Conservation (phyloP, 768 basidiomycete genomes). For the Krasilnikovozyma curviuscula region DNA sequence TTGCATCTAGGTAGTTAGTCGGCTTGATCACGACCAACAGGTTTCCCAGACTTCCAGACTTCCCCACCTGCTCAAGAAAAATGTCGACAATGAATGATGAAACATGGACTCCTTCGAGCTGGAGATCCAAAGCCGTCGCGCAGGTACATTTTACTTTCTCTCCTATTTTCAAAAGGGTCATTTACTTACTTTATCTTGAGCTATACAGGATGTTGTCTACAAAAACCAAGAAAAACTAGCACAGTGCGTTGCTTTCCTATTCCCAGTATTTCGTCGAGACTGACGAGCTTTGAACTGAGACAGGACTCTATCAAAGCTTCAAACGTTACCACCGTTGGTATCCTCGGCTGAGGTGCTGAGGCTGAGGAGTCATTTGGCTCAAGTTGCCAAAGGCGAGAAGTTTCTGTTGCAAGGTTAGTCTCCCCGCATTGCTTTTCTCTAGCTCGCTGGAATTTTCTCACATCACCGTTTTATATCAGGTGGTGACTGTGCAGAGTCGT, state of each 20-base stretch:
- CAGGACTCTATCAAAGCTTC: conserved; percentile 62
- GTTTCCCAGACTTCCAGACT: too few relatives aligned
- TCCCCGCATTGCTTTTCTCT: too few relatives aligned
- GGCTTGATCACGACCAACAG: too few relatives aligned
- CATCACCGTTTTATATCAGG: too few relatives aligned
- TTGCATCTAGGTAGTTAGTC: too few relatives aligned
- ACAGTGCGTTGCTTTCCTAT: conserved; percentile 29
- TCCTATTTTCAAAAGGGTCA: neutral
- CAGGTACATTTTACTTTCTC: conserved; percentile 35
- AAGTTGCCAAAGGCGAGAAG: conserved; percentile 67
- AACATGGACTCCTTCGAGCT: conserved; percentile 55
- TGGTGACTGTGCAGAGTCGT: conserved; percentile 93
- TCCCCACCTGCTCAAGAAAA: too few relatives aligned
- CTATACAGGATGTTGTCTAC: conserved; percentile 45
- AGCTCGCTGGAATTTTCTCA: too few relatives aligned
- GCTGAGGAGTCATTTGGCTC: conserved; percentile 54
- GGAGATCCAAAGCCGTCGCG: conserved; percentile 55
- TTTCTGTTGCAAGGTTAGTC: conserved; percentile 93
- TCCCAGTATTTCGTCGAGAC: neutral
- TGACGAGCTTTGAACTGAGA: conserved; percentile 2
- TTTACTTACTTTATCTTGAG: neutral
- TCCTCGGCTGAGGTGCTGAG: conserved; percentile 82
- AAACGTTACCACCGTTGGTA: conserved; percentile 67
- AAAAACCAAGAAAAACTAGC: conserved; percentile 43
- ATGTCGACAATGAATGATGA: too few relatives aligned